Base-by-base conservation (phyloP, 1,139 yeast species). In the Kodamaea fungicola region DNA sequence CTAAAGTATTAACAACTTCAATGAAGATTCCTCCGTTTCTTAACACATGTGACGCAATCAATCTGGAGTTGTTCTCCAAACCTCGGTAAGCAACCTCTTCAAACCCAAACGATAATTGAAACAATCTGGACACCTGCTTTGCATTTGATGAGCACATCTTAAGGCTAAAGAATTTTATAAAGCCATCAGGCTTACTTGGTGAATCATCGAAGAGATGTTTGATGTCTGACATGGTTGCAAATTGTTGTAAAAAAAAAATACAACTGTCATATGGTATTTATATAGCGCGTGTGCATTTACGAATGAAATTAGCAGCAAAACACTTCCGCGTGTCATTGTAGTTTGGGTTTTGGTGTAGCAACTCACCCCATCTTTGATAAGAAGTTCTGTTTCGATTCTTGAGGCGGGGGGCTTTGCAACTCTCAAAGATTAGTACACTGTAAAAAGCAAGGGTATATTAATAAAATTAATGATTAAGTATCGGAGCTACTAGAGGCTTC, bases 21-120 rank as follows among this genome's bases (percentile, higher is more conserved):
- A 86, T 64, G 1, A 70, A 47, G 4, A 81, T 72, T n/a, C 64
- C 51, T 1, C 83, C 83, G 51, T 81, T 81, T 28, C 56, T 57
- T 8, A 86, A 68, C 0, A 81, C 94, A 48, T 82, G 83, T 2
- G 83, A 67, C 5, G 78, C 71, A 8, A 78, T 55, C 8, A 67
- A 59, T 37, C 75, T 67, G 4, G 83, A 75, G 2, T 83, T 86
- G 1, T 82, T 83, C 51, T 83, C 92, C 33, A 86, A 66, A 1
- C 87, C 88, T 43, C 59, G 69, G 49, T 71, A 77, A 1, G 89
- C 94, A 33, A 81, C 55, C 32, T 73, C 76, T 22, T 63, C 49
- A 54, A 86, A 86, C 0, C 94, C 95, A 65, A 80, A 73, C 3
- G 75, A 59, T 10, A 69, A 50, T 35, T 76, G 69, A 41, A 80